Conservation (phyloP, 2,329 filamentous ascomycete genomes). For the Proliferodiscus dingleyae region DNA sequence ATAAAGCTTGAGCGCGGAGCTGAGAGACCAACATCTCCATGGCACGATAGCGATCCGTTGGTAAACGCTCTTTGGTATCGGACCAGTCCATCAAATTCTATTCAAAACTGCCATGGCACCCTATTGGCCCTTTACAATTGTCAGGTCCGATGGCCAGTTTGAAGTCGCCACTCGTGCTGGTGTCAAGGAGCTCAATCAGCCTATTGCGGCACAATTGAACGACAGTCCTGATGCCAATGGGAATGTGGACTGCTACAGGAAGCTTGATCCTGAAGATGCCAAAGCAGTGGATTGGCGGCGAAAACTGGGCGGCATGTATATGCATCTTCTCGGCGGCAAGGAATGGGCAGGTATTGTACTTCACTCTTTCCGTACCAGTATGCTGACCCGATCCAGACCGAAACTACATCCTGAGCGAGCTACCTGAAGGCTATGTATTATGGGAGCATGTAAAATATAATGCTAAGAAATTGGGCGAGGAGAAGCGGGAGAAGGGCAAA, state of each 20-base stretch:
- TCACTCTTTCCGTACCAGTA: not conserved
- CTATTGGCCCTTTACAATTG: conserved; percentile 23
- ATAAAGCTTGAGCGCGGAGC: too few species aligned
- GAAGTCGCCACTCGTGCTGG: conserved; percentile 20
- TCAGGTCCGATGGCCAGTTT: conserved; percentile 27
- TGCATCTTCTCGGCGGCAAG: conserved; percentile 41
- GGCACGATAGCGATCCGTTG: not conserved
- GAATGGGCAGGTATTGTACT: conserved; percentile 19
- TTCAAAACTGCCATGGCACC: conserved; percentile 16
- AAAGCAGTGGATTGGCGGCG: conserved; percentile 54
- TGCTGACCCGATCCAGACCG: conserved; percentile 22
- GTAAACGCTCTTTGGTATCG: too few species aligned
- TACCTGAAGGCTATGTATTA: conserved; percentile 52
- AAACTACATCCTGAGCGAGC: conserved; percentile 45
- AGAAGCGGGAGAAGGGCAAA: conserved; percentile 38
- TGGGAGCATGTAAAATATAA: conserved; percentile 54
- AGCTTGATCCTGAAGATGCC: conserved; percentile 43
- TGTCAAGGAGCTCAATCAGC: conserved; percentile 41
- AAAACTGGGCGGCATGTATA: conserved; percentile 54
- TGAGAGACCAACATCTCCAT: not conserved
- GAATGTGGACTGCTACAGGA: conserved; percentile 49
- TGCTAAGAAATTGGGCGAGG: conserved; percentile 36
- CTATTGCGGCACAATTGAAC: conserved; percentile 47
- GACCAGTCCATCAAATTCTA: not conserved
- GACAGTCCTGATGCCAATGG: conserved; percentile 47